phyloP scores from a whole-genome alignment of 345 rosid species.

The Laguncularia racemosa region DNA sequence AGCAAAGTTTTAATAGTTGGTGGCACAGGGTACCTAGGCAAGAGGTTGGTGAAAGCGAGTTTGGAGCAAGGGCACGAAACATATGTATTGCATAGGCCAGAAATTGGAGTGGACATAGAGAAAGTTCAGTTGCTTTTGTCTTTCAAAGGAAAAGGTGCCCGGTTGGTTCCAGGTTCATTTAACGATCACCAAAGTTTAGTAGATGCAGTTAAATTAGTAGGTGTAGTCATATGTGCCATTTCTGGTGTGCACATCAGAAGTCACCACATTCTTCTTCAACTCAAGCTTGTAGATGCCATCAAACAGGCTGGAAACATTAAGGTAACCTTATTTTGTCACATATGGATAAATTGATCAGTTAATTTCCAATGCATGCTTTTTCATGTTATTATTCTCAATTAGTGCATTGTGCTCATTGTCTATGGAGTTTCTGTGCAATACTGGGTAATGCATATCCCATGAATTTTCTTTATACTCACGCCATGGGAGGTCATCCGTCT shows the following conservation, averaged over 20 bases:
- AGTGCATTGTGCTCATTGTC: no score
- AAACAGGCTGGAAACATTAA: slow-evolving; percentile 78
- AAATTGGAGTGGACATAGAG: slow-evolving; percentile 66
- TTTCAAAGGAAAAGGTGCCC: slow-evolving; percentile 56
- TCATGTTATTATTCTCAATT: no score
- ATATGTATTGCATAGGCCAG: slow-evolving; percentile 46
- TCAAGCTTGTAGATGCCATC: slow-evolving; percentile 76
- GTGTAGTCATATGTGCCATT: slow-evolving; percentile 68
- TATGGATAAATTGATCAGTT: no score
- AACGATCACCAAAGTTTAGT: slow-evolving; percentile 43
- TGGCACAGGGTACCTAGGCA: slow-evolving; percentile 78
- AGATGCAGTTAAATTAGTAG: slow-evolving; percentile 54
- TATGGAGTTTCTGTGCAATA: no score
- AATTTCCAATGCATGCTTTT: no score
- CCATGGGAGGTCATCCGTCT: no score
- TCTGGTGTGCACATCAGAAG: slow-evolving; percentile 80
- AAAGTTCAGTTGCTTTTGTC: slow-evolving; percentile 55
- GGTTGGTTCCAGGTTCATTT: slow-evolving; percentile 49
- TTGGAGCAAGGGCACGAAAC: slow-evolving; percentile 59
- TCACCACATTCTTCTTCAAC: slow-evolving; percentile 71
- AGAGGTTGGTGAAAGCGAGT: slow-evolving; percentile 70
- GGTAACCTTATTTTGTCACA: slow-evolving; percentile 23
- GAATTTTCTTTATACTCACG: no score
- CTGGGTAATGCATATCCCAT: no score
- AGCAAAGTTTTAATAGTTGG: slow-evolving; percentile 61